A percentile compares a stretch with the other conserved stretches of the same genome.
Conservation (phyloP, 164 flowering plant genomes). For the Brasenia schreberi region DNA sequence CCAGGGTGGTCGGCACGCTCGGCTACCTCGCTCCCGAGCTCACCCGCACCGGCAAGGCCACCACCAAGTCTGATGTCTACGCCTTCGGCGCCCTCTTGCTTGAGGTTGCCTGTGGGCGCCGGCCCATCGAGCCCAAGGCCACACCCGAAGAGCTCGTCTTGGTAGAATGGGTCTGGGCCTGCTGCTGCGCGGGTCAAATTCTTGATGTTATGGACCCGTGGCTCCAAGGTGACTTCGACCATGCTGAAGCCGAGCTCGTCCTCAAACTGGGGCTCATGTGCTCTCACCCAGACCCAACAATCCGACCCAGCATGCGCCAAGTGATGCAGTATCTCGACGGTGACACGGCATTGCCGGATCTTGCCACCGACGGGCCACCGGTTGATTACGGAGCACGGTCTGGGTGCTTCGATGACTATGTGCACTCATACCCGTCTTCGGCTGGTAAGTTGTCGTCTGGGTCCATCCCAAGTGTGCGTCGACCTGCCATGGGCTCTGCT, state of each 20-base stretch:
- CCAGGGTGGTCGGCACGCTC: slow-evolving; percentile 48
- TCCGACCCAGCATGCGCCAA: slow-evolving; percentile 37
- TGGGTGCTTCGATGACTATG: slow-evolving; percentile 17
- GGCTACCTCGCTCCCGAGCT: slow-evolving; percentile 67
- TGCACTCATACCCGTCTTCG: slow-evolving; percentile 20
- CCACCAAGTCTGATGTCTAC: slow-evolving; percentile 37
- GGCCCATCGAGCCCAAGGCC: slow-evolving; percentile 44
- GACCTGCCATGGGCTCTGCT: neutral
- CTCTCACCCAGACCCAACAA: slow-evolving; percentile 15
- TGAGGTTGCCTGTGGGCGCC: slow-evolving; percentile 45
- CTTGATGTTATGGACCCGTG: slow-evolving; percentile 29
- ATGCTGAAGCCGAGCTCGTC: slow-evolving; percentile 22
- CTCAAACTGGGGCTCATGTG: slow-evolving; percentile 41
- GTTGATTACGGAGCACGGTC: slow-evolving; percentile 1
- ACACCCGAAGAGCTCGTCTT: slow-evolving; percentile 34
- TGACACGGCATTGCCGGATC: slow-evolving; percentile 20
- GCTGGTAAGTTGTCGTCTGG: neutral
- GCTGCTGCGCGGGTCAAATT: slow-evolving; percentile 18
- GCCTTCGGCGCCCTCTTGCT: slow-evolving; percentile 53
- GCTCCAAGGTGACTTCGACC: slow-evolving; percentile 19
- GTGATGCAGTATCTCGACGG: slow-evolving; percentile 40
- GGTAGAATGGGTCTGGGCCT: slow-evolving; percentile 56
- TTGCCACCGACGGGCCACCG: slow-evolving; percentile 7
- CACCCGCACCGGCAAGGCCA: slow-evolving; percentile 40
- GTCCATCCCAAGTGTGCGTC: neutral